phyloP scores from a whole-genome alignment of 2,329 filamentous ascomycete genomes.

The Eurotiales sp. region DNA sequence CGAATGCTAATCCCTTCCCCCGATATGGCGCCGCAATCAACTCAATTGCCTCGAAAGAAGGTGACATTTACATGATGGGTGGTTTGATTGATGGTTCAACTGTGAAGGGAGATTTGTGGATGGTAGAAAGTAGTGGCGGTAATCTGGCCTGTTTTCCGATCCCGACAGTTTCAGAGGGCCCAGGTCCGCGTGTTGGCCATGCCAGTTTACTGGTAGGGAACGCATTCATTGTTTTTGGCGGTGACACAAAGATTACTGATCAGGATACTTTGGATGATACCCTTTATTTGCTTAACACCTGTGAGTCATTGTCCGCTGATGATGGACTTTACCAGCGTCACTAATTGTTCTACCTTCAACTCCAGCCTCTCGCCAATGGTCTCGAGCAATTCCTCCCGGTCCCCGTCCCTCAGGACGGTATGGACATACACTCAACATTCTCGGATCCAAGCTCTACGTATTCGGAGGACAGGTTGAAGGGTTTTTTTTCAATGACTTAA shows the following conservation, averaged over 20 bases:
- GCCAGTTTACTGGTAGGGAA: slow-evolving; percentile 92
- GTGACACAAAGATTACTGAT: slow-evolving; percentile 96
- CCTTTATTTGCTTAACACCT: slow-evolving; percentile 93
- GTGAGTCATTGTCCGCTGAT: slow-evolving; percentile 57
- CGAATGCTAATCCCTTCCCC: slow-evolving; percentile 83
- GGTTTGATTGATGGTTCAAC: slow-evolving; percentile 91
- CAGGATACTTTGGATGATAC: slow-evolving; percentile 90
- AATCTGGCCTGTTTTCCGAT: slow-evolving; percentile 89
- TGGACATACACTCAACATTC: slow-evolving; percentile 91
- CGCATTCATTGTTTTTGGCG: slow-evolving; percentile 97
- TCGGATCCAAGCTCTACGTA: slow-evolving; percentile 95
- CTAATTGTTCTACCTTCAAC: not conserved
- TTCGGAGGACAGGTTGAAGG: slow-evolving; percentile 98
- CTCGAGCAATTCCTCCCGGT: slow-evolving; percentile 82
- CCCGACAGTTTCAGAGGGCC: slow-evolving; percentile 86
- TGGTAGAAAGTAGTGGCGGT: slow-evolving; percentile 81
- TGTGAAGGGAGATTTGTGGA: slow-evolving; percentile 96
- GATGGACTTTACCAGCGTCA: slow-evolving; percentile 11
- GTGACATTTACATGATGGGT: slow-evolving; percentile 96
- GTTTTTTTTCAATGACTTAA: slow-evolving; percentile 94
- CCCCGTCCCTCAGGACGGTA: slow-evolving; percentile 85
- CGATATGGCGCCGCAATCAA: slow-evolving; percentile 97
- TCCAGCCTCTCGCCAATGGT: slow-evolving; percentile 95
- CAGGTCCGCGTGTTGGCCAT: slow-evolving; percentile 91
- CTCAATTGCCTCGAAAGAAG: slow-evolving; percentile 86